phyloP scores from a whole-genome alignment of 2,329 filamentous ascomycete species.

The Talaromyces sp. region DNA sequence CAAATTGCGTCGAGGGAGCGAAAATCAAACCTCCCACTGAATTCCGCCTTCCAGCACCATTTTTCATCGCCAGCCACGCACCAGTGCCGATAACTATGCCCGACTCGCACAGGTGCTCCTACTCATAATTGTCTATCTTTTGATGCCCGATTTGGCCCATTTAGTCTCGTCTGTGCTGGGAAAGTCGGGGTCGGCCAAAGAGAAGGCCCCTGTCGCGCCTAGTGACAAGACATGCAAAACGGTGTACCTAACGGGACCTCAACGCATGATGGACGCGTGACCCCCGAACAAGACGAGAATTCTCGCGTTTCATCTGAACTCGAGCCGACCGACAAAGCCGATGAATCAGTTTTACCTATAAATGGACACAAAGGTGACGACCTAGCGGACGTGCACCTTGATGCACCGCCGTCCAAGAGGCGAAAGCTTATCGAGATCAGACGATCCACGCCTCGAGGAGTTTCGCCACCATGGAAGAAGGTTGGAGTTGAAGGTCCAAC shows the following conservation, averaged over 20 bases:
- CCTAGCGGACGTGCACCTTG: conserved; percentile 20
- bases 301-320: conserved; percentile 16
- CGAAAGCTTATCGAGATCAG: conserved; percentile 37
- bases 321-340: conserved; percentile 19
- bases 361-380: conserved; percentile 25
- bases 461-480: conserved; percentile 91
- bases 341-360: conserved; percentile 19
- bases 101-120: conserved; percentile 34
- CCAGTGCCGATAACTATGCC: conserved; percentile 39
- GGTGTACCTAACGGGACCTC: conserved; percentile 36
- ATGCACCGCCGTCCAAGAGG: conserved; percentile 41
- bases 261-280: conserved; percentile 35
- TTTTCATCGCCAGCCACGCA: conserved; percentile 34
- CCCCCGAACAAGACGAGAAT: conserved; percentile 22
- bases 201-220: conserved; percentile 37
- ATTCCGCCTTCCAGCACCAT: conserved; percentile 24
- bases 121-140: conserved; percentile 28
- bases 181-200: conserved; percentile 40
- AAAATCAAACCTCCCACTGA: conserved; percentile 38
- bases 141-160: conserved; percentile 34
- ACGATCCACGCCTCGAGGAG: conserved; percentile 35
- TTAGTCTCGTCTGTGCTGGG: conserved; percentile 35
- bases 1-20: conserved; percentile 20
- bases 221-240: conserved; percentile 44
- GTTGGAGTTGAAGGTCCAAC: conserved; percentile 80